Evolutionary conservation across 2,329 filamentous ascomycete genomes (phyloP).

Genomic region (Colletotrichum tanaceti): DNA sequence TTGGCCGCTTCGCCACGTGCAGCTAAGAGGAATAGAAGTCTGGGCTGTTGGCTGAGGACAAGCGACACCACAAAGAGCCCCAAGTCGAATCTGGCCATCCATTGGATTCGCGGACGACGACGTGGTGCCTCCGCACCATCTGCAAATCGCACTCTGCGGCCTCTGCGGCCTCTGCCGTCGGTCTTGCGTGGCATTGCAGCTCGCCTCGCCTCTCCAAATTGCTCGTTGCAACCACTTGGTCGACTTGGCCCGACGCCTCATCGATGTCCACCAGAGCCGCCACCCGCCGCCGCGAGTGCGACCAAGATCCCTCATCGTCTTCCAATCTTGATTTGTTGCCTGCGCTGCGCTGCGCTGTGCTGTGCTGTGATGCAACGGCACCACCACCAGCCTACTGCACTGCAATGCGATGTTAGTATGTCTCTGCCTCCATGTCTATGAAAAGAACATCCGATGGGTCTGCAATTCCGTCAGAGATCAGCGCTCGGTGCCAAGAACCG

Average conservation of each 20-base stretch:
- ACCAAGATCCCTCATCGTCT: slow-evolving; percentile 6
- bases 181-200: slow-evolving; percentile 33
- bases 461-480: slow-evolving; percentile 5
- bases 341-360: not conserved
- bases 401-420: slow-evolving; percentile 5
- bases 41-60: not conserved
- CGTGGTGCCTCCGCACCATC: slow-evolving; percentile 11
- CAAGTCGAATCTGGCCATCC: slow-evolving; percentile 3
- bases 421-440: slow-evolving; percentile 8
- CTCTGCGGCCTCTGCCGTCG: not conserved
- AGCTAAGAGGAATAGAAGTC: not conserved
- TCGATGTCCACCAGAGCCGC: slow-evolving; percentile 5
- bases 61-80: slow-evolving; percentile 22
- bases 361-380: not conserved
- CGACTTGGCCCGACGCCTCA: slow-evolving; percentile 13
- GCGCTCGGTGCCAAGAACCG: slow-evolving; percentile 2
- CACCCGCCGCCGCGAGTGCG: not conserved
- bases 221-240: not conserved
- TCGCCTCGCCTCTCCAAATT: slow-evolving; percentile 30
- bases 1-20: too few relatives aligned
- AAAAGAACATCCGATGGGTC: slow-evolving; percentile 30
- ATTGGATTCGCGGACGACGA: slow-evolving; percentile 26
- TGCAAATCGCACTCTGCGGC: slow-evolving; percentile 8
- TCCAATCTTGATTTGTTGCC: slow-evolving; percentile 9
- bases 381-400: not conserved